These are phyloP conservation scores for Saussurea involucrata DNA, from an alignment of 129 eudicot genomes.

Conservation along the genomic window DNA sequence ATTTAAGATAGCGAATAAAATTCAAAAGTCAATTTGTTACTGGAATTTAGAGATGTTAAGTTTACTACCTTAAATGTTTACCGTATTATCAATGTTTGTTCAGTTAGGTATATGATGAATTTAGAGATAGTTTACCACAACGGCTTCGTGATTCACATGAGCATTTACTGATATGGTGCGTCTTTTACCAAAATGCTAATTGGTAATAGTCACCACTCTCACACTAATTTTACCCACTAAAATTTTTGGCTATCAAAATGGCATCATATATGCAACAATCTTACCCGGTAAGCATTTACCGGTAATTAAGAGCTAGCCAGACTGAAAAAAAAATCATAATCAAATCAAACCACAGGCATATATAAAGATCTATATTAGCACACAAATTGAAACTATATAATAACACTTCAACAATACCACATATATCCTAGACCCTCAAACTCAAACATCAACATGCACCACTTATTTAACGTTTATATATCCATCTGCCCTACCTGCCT, in stretches of 20 bases:
- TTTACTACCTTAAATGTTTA: background rate
- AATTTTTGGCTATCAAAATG: background rate
- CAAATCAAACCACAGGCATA: conserved; percentile 1
- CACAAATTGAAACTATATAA: conserved; percentile 2
- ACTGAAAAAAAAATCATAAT: background rate
- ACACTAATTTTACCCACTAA: too few species aligned
- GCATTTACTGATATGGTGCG: background rate
- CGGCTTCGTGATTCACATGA: background rate
- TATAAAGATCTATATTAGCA: conserved; percentile 1
- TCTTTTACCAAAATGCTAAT: too few species aligned
- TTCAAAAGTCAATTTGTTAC: background rate
- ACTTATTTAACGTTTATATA: conserved; percentile 4
- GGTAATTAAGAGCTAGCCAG: background rate
- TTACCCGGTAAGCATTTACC: background rate
- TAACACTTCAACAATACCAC: conserved; percentile 11
- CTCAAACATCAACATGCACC: conserved; percentile 26
- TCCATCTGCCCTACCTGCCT: background rate
- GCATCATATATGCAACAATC: background rate
- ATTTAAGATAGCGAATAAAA: background rate
- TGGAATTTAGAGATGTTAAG: too few species aligned
- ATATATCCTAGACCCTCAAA: conserved; percentile 23
- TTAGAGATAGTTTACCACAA: background rate
- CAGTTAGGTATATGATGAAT: too few species aligned
- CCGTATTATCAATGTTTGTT: background rate
- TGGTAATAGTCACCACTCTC: too few species aligned